Conservation (phyloP, 108 stramenopile genomes). For the Nitzschia putrida region DNA sequence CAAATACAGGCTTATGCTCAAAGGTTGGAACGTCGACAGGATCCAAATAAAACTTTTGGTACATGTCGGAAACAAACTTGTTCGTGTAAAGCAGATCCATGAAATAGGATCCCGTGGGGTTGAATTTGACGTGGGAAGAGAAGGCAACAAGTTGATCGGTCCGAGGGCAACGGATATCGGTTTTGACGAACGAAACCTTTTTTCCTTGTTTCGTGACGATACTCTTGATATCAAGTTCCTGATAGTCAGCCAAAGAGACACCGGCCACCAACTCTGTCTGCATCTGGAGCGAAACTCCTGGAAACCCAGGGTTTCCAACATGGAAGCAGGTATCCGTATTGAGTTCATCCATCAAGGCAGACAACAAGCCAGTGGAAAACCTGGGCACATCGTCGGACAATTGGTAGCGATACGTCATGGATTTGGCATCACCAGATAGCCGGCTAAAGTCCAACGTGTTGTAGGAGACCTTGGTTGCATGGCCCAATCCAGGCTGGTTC, state of each 20-base stretch:
- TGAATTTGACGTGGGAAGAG: conserved; percentile 31
- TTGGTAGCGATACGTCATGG: conserved; percentile 19
- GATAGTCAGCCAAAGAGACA: not conserved
- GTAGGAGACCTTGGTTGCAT: conserved; percentile 10
- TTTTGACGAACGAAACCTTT: conserved; percentile 14
- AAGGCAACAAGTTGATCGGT: conserved; percentile 12
- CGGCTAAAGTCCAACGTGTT: conserved; percentile 10
- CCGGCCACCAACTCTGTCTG: conserved; percentile 9
- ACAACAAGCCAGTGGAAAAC: conserved; percentile 1
- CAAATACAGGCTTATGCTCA: conserved; percentile 4
- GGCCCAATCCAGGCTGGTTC: conserved; percentile 9
- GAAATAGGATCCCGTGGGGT: conserved; percentile 7
- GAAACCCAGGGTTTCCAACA: not conserved
- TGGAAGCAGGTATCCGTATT: conserved; percentile 6
- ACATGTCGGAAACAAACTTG: not conserved
- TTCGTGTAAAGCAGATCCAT: not conserved
- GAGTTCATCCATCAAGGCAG: conserved; percentile 28
- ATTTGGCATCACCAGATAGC: not conserved
- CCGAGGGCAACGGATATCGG: conserved; percentile 3
- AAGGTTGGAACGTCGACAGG: not conserved
- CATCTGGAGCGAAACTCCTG: conserved; percentile 8
- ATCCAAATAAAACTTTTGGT: not conserved
- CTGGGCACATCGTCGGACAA: not conserved
- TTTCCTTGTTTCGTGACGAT: conserved; percentile 22
- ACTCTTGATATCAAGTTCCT: conserved; percentile 19